Percentiles rank a stretch among this genome's conserved stretches.
phyloP scores from a whole-genome alignment of 441 rosid species.

The Rhodomyrtus psidioides region DNA sequence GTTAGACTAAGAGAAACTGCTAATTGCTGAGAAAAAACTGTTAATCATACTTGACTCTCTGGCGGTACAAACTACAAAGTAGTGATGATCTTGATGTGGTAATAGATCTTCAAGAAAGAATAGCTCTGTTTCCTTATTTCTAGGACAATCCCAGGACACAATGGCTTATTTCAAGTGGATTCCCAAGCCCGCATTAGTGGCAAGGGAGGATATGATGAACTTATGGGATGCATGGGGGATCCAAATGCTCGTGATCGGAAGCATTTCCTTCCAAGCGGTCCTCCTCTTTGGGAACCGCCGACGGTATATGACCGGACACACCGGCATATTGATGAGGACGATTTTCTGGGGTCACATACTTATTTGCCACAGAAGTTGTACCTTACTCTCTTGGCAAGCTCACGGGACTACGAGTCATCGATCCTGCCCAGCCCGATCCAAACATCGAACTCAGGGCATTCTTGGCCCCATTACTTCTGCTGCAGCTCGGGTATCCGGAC shows the following conservation, averaged over 20 bases:
- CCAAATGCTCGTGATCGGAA: not conserved
- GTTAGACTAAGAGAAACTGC: not conserved
- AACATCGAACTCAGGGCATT: not conserved
- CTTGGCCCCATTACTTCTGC: not conserved
- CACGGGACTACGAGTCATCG: not conserved
- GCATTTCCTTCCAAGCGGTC: not conserved
- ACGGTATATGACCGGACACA: not conserved
- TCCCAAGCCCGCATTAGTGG: not conserved
- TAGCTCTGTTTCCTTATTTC: not conserved
- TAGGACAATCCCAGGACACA: not conserved
- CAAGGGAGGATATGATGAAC: not conserved
- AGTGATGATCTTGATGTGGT: not conserved
- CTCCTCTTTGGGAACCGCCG: not conserved
- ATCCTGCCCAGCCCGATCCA: not conserved
- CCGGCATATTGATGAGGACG: not conserved
- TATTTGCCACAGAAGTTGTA: not conserved
- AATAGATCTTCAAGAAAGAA: not conserved
- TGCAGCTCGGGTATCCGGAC: not conserved
- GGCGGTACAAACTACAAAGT: not conserved
- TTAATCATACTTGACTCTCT: not conserved
- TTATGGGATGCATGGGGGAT: not conserved
- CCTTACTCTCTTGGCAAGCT: not conserved
- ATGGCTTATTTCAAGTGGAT: not conserved
- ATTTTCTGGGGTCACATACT: not conserved
- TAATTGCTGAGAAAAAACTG: not conserved